Conservation (phyloP, 116 monocot genomes). For the Posidonia oceanica region DNA sequence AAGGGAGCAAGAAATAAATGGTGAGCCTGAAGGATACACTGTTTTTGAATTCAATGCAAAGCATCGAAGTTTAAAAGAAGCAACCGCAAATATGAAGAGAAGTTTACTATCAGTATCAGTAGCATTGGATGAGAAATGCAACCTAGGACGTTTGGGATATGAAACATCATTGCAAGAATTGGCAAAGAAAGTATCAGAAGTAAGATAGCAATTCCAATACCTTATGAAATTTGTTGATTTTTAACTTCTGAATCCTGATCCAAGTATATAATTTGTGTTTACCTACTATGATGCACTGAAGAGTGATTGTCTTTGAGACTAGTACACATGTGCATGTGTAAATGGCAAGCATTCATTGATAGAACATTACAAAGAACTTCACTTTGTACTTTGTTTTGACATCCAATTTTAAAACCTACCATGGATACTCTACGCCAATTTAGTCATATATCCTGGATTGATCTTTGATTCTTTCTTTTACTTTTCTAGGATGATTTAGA, state of each 20-base stretch:
- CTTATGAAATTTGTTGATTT: background rate
- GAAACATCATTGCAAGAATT: slow-evolving; percentile 17
- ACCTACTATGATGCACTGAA: no score
- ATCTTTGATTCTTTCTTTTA: background rate
- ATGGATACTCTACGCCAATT: no score
- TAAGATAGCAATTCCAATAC: slow-evolving; percentile 19
- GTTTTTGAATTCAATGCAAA: slow-evolving; percentile 31
- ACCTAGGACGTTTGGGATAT: slow-evolving; percentile 12
- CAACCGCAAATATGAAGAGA: slow-evolving; percentile 31
- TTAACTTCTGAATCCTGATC: no score
- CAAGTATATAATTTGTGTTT: no score
- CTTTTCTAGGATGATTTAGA: slow-evolving; percentile 36
- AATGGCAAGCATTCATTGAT: no score
- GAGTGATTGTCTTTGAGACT: no score
- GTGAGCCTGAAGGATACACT: slow-evolving; percentile 19
- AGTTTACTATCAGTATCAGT: slow-evolving; percentile 28
- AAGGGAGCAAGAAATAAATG: slow-evolving; percentile 3
- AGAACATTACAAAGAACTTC: no score
- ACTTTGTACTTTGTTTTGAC: no score
- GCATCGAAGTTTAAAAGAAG: slow-evolving; percentile 46
- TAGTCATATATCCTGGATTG: no score
- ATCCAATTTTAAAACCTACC: no score
- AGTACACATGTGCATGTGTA: no score
- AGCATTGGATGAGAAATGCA: slow-evolving; percentile 32
- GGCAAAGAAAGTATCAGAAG: slow-evolving; percentile 7